phyloP scores from a whole-genome alignment of 306 rosid species.

The Albizia julibrissin region DNA sequence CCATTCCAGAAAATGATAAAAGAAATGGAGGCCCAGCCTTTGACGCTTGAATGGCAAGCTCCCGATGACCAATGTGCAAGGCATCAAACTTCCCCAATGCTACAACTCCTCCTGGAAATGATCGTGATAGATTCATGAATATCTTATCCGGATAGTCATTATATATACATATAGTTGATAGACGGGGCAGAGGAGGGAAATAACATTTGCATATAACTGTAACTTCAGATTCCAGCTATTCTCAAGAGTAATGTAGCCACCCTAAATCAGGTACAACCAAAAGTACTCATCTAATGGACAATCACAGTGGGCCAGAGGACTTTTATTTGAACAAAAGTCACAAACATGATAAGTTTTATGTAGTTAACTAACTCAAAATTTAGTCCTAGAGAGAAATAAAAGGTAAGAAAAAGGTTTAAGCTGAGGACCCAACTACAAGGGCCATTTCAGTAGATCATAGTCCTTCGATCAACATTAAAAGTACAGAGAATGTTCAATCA shows the following conservation, averaged over 20 bases:
- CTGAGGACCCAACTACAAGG: background rate
- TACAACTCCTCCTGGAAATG: constrained; percentile 78
- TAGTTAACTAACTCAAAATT: background rate
- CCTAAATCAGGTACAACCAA: background rate
- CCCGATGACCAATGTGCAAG: constrained; percentile 93
- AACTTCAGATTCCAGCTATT: background rate
- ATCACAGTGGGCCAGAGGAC: background rate
- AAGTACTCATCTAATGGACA: background rate
- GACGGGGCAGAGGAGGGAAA: background rate
- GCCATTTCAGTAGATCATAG: background rate
- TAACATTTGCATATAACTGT: background rate
- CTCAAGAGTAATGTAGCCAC: background rate
- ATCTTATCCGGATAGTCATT: background rate
- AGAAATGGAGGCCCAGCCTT: constrained; percentile 91
- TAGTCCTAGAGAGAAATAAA: background rate
- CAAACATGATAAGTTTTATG: background rate
- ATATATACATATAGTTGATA: background rate
- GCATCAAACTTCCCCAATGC: constrained; percentile 99
- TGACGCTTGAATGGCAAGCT: constrained; percentile 95
- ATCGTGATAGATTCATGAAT: constrained; percentile 23
- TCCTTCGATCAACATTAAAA: background rate
- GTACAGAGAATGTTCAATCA: background rate
- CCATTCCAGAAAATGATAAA: constrained; percentile 88
- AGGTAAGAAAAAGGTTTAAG: background rate
- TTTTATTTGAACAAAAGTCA: background rate